phyloP scores from a whole-genome alignment of 495 filamentous ascomycete species.

The Filosporella fistucella region DNA sequence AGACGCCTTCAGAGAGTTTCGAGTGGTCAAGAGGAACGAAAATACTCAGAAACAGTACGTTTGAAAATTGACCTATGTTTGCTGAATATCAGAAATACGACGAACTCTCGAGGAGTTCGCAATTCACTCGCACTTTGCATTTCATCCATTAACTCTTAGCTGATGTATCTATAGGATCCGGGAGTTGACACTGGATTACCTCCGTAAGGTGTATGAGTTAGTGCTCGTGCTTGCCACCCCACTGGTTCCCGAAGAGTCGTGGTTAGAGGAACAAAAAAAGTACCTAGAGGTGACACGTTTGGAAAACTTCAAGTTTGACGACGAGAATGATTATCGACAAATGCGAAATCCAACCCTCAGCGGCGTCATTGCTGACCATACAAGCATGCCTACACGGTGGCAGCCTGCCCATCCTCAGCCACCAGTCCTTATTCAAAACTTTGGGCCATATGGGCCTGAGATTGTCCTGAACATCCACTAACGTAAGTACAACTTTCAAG shows the following conservation, averaged over 20 bases:
- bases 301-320: neutral
- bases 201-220: neutral
- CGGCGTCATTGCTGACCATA: neutral
- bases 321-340: neutral
- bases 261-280: neutral
- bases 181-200: neutral
- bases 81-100: neutral
- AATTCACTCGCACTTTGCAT: too few relatives aligned
- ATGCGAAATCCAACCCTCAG: neutral
- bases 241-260: neutral
- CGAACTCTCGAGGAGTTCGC: too few relatives aligned
- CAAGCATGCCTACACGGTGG: neutral
- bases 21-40: neutral
- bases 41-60: too few relatives aligned
- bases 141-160: too few relatives aligned
- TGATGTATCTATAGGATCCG: too few relatives aligned
- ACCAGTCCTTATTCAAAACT: neutral
- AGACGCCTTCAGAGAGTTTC: neutral
- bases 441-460: neutral
- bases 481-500: neutral
- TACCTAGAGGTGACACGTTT: neutral
- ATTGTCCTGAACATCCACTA: neutral
- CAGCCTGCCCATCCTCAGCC: neutral
- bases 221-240: neutral
- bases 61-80: too few relatives aligned